These are phyloP conservation scores for Hortiboletus rubellus DNA, from an alignment of 1,284 basidiomycete species.

Conservation along the genomic window DNA sequence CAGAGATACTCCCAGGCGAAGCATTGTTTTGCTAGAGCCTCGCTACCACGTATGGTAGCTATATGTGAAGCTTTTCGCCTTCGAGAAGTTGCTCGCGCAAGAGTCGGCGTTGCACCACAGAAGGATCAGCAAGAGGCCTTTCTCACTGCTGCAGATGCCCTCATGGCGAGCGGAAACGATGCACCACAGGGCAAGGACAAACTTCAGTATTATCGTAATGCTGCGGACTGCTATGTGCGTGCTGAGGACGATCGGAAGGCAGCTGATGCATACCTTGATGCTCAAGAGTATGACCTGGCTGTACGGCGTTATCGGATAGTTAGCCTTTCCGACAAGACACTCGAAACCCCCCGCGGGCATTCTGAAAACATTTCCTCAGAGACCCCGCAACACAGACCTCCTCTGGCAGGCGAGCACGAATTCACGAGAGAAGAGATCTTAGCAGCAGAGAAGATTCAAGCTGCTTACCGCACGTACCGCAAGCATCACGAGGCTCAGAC, in stretches of 20 bases:
- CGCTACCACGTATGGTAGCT: slow-evolving; percentile 16
- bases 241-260: too few relatives aligned
- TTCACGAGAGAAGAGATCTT: slow-evolving; percentile 21
- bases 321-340: slow-evolving; percentile 54
- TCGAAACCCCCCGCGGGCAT: slow-evolving; percentile 44
- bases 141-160: slow-evolving; percentile 48
- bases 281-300: slow-evolving; percentile 46
- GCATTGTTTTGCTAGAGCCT: slow-evolving; percentile 61
- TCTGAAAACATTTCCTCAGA: slow-evolving; percentile 33
- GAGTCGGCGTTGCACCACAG: slow-evolving; percentile 19
- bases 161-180: slow-evolving; percentile 42
- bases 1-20: slow-evolving; percentile 59
- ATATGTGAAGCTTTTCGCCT: too few relatives aligned
- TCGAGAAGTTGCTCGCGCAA: slow-evolving; percentile 7
- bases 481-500: slow-evolving; percentile 20
- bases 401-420: slow-evolving; percentile 15
- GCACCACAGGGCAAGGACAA: slow-evolving; percentile 29
- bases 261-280: slow-evolving; percentile 30
- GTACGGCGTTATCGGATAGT: slow-evolving; percentile 50
- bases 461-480: neutral
- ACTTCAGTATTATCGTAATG: slow-evolving; percentile 12
- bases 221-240: too few relatives aligned
- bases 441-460: slow-evolving; percentile 8
- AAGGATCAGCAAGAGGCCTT: slow-evolving; percentile 42
- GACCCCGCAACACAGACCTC: slow-evolving; percentile 33